Evolutionary conservation across 1,284 basidiomycete genomes (phyloP), one percentile per base, ranked within the genome.

Genomic region (Ceratobasidium sp.): DNA sequence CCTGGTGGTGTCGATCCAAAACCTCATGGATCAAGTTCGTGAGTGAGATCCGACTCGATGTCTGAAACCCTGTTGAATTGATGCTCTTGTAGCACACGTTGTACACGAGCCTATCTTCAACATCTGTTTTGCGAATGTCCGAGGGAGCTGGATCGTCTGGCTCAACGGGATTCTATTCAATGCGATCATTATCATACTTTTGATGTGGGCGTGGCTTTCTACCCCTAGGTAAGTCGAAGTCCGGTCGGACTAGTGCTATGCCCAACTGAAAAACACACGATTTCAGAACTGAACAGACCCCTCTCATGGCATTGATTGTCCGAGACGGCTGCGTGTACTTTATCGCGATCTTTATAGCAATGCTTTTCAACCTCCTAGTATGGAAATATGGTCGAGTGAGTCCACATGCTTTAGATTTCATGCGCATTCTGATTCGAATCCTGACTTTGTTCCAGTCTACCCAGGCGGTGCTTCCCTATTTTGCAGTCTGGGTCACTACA

Each of bases 361-460:
- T 69, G 54, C 30, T 69, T 14, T 69, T 69, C 38, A 69, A 69
- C 41, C 54, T 69, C n/a, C 50, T 69, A 1, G 28, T 69, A n/a
- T 69, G 66, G 66, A 58, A n/a, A 18, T 69, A 69, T 47, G 66
- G 66, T 26, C 66, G 66, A 54, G 66, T 69, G 47, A 69, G 66
- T 57, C 52, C 47, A 69, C 63, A 26, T 26, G 30, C 11, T 57
- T 46, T 30, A 7, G 23, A 18, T 16, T 41, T 57, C 23, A 30
- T n/a, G n/a, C n/a, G n/a, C n/a, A n/a, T n/a, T n/a, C 8, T 57
- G 35, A 11, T 52, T 9, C 49, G 26, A n/a, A 32, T 57, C 7
- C 26, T 57, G 21, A 57, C 5, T 9, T 23, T n/a, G n/a, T 18
- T n/a, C 5, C 35, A 69, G 66, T 14, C 21, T 18, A 57, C 52